Conservation (phyloP, 768 basidiomycete genomes). For the Panellus pusillus region DNA sequence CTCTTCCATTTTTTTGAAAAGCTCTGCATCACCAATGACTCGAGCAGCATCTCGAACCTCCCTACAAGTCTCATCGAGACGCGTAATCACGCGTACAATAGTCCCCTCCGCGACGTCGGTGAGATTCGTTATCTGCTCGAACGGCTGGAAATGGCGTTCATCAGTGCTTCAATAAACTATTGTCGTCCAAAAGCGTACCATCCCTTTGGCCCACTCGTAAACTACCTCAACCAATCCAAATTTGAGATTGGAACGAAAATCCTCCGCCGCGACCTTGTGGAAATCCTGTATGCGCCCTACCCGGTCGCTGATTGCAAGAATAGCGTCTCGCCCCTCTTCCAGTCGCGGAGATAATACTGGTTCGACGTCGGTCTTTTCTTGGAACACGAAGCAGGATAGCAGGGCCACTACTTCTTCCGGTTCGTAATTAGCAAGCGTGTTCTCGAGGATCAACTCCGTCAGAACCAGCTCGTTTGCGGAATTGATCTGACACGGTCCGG, state of each 20-base stretch:
- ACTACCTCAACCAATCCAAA: slow-evolving; percentile 94
- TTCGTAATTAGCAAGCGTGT: slow-evolving; percentile 85
- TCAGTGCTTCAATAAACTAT: not conserved
- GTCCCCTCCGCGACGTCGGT: slow-evolving; percentile 98
- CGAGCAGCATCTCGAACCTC: slow-evolving; percentile 97
- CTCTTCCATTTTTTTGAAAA: slow-evolving; percentile 99
- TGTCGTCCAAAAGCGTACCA: slow-evolving; percentile 57
- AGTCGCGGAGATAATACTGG: slow-evolving; percentile 80
- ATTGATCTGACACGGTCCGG: slow-evolving; percentile 69
- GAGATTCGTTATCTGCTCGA: slow-evolving; percentile 87
- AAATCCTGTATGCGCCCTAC: slow-evolving; percentile 79
- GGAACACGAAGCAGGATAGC: slow-evolving; percentile 95
- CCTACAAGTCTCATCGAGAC: slow-evolving; percentile 94
- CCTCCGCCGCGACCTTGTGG: slow-evolving; percentile 77
- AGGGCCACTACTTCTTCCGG: slow-evolving; percentile 97
- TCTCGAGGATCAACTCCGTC: slow-evolving; percentile 96
- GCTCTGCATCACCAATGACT: slow-evolving; percentile 92
- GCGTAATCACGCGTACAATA: slow-evolving; percentile 93
- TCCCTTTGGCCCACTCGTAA: slow-evolving; percentile 99
- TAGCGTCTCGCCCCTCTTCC: slow-evolving; percentile 72
- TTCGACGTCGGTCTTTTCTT: slow-evolving; percentile 94
- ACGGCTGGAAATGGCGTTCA: slow-evolving; percentile 59
- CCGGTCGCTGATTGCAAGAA: slow-evolving; percentile 74
- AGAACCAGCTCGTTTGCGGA: slow-evolving; percentile 96
- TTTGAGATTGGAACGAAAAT: slow-evolving; percentile 78